A percentile compares a stretch with the other conserved stretches of the same genome.
Evolutionary conservation across 495 filamentous ascomycete species (phyloP).

Genomic region (Geoglossum glabrum): DNA sequence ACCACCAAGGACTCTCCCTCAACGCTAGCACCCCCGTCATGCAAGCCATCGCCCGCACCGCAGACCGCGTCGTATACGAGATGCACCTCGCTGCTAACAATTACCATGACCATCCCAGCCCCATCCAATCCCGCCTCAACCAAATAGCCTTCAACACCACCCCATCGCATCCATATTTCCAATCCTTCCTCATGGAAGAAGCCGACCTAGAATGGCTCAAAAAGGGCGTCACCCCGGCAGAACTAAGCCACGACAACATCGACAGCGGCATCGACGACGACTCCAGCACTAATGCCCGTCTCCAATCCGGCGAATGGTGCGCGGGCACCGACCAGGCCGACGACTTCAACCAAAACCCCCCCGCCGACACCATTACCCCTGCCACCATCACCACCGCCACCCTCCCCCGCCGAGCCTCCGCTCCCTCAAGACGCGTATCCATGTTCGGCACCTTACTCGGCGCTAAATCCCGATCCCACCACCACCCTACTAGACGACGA

Average conservation of each 20-base stretch:
- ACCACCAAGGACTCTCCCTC: neutral
- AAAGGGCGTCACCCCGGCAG: neutral
- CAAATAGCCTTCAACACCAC: neutral
- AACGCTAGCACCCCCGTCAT: neutral
- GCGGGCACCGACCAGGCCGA: neutral
- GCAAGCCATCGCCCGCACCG: neutral
- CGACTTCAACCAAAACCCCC: too few species aligned
- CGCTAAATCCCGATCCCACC: neutral
- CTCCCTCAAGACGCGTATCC: neutral
- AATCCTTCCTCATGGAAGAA: neutral
- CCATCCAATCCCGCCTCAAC: neutral
- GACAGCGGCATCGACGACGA: neutral
- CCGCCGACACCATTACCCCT: too few species aligned
- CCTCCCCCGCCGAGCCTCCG: neutral
- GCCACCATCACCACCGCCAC: too few species aligned
- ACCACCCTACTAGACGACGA: neutral
- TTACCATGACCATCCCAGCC: neutral
- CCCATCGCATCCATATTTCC: neutral
- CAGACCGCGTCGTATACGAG: neutral
- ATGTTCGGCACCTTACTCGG: neutral
- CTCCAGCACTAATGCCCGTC: neutral
- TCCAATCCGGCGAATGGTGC: neutral
- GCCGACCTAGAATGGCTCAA: neutral
- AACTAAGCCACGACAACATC: neutral
- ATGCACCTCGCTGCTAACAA: neutral